Evolutionary conservation across 169 alveolate species (phyloP), one percentile per base, ranked within the genome.

Genomic region (Eimeria acervulina): DNA sequence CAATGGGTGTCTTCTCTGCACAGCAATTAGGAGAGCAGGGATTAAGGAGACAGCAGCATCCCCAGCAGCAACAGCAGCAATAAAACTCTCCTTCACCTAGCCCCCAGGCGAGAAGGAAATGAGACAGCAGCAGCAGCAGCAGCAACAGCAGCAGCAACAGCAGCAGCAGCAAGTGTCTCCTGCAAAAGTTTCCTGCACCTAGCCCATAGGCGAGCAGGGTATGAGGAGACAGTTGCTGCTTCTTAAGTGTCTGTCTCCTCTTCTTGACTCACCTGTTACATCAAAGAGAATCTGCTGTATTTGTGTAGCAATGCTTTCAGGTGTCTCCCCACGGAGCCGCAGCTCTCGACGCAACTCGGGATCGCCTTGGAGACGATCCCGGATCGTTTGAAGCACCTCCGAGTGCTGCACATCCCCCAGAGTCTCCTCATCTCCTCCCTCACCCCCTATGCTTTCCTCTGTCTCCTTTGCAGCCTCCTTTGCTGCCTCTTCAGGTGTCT

Each of bases 111-210:
- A n/a, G n/a, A n/a, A n/a, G n/a, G n/a, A n/a, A n/a, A n/a, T n/a
- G n/a, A n/a, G n/a, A n/a, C n/a, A n/a, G n/a, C 88, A 17, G 61
- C 88, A 40, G 63, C 66, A 78, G 88, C 88, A 40, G 63, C 66
- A 42, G 63, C 55, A 42, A 78, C 88, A 42, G 61, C 88, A 40
- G 88, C 88, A 40, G 55, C 88, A n/a, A 28, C 66, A 78, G 55
- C 88, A 40, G 31, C 66, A 78, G 55, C 33, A 42, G 31, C 51
- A 78, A n/a, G n/a, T n/a, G n/a, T n/a, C n/a, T n/a, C n/a, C n/a
- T n/a, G n/a, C n/a, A n/a, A n/a, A n/a, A n/a, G n/a, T n/a, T n/a
- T n/a, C 28, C 51, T 13, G 31, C 31, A 17, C 8, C 74, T 10
- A n/a, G 28, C 8, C 15, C 74, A 63, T 10, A 23, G 15, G 31